A percentile compares a stretch with the other conserved stretches of the same genome.
Evolutionary conservation across 2,329 filamentous ascomycete species (phyloP).

Genomic region (Raffaelea albimanens): DNA sequence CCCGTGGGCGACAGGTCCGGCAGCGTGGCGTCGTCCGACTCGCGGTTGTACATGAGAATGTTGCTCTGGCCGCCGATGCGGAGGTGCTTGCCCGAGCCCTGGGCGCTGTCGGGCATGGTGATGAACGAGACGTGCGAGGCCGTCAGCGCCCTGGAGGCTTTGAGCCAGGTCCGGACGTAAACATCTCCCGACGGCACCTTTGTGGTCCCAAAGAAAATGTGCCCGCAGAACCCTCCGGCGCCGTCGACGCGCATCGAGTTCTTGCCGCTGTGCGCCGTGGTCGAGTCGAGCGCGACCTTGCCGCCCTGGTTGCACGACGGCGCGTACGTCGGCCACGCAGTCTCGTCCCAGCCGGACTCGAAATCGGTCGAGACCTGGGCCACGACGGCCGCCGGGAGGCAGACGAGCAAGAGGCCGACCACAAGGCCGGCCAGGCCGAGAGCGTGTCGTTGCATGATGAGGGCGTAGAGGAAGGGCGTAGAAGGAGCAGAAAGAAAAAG

Average conservation of each 20-base stretch:
- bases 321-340: constrained; percentile 49
- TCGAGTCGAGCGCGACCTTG: constrained; percentile 44
- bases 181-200: constrained; percentile 27
- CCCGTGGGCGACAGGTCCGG: constrained; percentile 51
- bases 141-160: constrained; percentile 46
- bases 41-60: constrained; percentile 57
- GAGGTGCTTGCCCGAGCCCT: constrained; percentile 47
- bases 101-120: constrained; percentile 51
- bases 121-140: constrained; percentile 53
- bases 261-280: constrained; percentile 44
- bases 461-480: no score
- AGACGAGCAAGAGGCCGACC: not conserved
- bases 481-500: not conserved
- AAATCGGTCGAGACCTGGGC: constrained; percentile 48
- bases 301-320: constrained; percentile 51
- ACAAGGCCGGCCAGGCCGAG: no score
- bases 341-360: constrained; percentile 47
- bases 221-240: constrained; percentile 45
- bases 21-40: constrained; percentile 52
- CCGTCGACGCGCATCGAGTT: constrained; percentile 45
- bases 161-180: constrained; percentile 25
- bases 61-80: constrained; percentile 51
- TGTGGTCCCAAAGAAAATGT: constrained; percentile 52
- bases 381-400: constrained; percentile 13
- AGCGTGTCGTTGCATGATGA: no score